Base-by-base conservation (phyloP, 106 monocot genomes). In the Platanthera guangdongensis region DNA sequence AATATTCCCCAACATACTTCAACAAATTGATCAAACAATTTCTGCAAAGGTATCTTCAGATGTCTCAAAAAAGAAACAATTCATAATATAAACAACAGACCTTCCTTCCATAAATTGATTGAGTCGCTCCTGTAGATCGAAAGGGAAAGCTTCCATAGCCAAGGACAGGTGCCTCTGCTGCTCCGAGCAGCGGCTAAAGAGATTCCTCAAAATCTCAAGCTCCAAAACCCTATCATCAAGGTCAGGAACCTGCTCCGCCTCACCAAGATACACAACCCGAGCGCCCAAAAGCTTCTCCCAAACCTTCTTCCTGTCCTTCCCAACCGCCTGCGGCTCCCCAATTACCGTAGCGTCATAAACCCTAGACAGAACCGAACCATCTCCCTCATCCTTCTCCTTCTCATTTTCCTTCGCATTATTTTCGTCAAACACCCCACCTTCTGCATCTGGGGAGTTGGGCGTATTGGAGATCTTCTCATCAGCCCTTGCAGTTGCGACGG, bases 281-380 rank as follows among this genome's bases (percentile, higher is more conserved):
- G 91, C 91, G 18, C 57, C 81, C 81, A 91, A 47, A 52, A 97
- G 87, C 89, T 94, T 93, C 83, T 97, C 93, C 95, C 95, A 95
- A 54, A 92, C 88, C 82, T 59, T 86, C 16, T 73, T 80, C 79
- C 83, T 91, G 57, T 89, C 96, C 85, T 89, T 93, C 57, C 90
- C 93, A 72, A 93, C 60, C 10, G 96, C 96, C 75, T 81, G 81
- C 47, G 93, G 96, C 83, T 97, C 93, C 70, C 93, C 90, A 45
- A 93, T 93, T 78, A 84, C 85, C 75, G 96, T 87, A 76, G 93
- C 93, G 14, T 97, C 96, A 76, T 91, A 93, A 76, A 93, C 81
- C 83, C 93, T 84, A 51, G 90, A 93, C 8, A 79, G 30, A 10
- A 82, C 72, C 50, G 79, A 86, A 28, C 22, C 82, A 68, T 68